Evolutionary conservation across 2,329 filamentous ascomycete genomes (phyloP).

Genomic region (Ophiostoma sp.): DNA sequence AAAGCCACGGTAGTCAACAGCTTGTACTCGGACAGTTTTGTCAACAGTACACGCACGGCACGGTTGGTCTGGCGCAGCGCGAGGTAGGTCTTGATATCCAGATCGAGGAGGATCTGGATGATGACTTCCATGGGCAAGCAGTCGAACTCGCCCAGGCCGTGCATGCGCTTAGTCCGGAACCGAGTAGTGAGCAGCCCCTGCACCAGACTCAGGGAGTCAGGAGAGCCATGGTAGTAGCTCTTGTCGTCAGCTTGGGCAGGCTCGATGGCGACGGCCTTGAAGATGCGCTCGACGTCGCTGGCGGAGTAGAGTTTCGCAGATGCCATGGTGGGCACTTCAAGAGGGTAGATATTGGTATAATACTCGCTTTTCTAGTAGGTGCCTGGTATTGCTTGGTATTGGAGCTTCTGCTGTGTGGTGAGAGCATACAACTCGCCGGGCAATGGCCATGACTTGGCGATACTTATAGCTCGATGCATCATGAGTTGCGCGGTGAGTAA

Average conservation of each 20-base stretch:
- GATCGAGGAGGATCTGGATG: neutral
- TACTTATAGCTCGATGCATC: conserved; percentile 3
- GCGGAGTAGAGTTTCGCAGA: neutral
- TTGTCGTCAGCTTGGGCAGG: neutral
- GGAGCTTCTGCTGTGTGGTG: neutral
- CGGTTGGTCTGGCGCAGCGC: conserved; percentile 20
- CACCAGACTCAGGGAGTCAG: too few relatives aligned
- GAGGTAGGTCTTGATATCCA: conserved; percentile 19
- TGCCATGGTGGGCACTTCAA: neutral
- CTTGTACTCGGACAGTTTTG: conserved; percentile 10
- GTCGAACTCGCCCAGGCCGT: conserved; percentile 12
- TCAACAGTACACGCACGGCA: conserved; percentile 7
- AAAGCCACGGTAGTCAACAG: conserved; percentile 8
- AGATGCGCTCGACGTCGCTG: neutral
- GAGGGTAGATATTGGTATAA: too few relatives aligned
- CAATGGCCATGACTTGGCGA: neutral
- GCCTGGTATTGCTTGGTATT: neutral
- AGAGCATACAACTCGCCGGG: neutral
- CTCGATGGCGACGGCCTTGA: neutral
- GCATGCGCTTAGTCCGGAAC: neutral
- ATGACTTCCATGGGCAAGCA: conserved; percentile 19
- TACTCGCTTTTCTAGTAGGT: too few relatives aligned
- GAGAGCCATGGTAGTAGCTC: neutral
- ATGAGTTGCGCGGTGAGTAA: neutral
- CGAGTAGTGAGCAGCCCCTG: neutral